Base-by-base conservation (phyloP, 2,329 filamentous ascomycete genomes). In the Gaeumannomyces tritici region DNA sequence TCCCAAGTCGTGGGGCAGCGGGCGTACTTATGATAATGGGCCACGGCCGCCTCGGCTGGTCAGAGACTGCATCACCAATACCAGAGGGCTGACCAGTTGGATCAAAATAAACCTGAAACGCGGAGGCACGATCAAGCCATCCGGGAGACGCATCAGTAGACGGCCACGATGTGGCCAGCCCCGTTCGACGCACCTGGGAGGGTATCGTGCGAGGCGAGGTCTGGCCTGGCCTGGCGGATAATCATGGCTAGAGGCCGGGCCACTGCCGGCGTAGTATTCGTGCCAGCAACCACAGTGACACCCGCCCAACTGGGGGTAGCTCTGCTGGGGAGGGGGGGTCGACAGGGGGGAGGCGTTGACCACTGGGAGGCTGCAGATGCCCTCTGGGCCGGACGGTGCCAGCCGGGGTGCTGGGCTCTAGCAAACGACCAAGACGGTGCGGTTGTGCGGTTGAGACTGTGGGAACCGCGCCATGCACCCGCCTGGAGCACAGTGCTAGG, bases 21-120 rank as follows among this genome's bases (percentile, higher is more conserved):
- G 58, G 61, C 63, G 66, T 70, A 69, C 69, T 72, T 72, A 70
- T 71, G 68, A 67, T 70, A 62, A 18, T 27, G 54, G n/a, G 26
- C 35, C 21, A 60, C 58, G 42, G 35, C 33, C 42, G 31, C n/a
- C n/a, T 67, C 68, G 65, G 64, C 62, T 67, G 28, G 55, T 26
- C 67, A 66, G 55, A 27, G 31, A 31, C 65, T 28, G 55, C 51
- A 61, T 58, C 31, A 28, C 57, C 42, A 33, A 26, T 4, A 11
- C n/a, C 18, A 18, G 57, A 35, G 28, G 21, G 26, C 35, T 54
- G 58, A 63, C 63, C 65, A 55, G 60, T 60, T 65, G 62, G 67
- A 67, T 66, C 59, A 66, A 65, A 68, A 68, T 66, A 67, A 70
- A 71, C 64, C 68, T 71, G 70, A 71, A 71, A 71, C 70, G 67